Evolutionary conservation across 208 protist species (phyloP).

Genomic region (Leishmania mexicana): DNA sequence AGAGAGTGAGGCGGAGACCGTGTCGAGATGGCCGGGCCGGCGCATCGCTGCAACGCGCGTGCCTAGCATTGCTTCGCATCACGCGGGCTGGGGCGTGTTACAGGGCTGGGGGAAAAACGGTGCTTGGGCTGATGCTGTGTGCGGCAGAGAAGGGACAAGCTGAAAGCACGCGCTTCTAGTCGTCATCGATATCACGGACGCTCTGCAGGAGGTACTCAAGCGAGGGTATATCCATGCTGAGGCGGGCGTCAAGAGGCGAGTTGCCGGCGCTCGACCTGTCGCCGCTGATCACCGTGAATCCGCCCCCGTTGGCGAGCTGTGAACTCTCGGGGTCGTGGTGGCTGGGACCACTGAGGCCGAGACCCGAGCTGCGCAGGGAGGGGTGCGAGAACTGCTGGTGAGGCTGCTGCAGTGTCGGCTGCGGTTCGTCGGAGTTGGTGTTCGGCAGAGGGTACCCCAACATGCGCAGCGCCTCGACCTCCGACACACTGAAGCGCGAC

Average conservation of each 20-base stretch:
- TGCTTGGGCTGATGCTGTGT: neutral
- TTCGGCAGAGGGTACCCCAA: conserved; percentile 15
- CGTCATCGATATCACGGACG: conserved; percentile 61
- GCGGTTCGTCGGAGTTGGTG: neutral
- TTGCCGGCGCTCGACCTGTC: conserved; percentile 10
- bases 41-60: neutral
- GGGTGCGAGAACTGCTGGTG: neutral
- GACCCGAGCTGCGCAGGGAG: neutral
- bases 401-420: neutral
- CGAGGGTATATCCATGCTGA: conserved; percentile 34
- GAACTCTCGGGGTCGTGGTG: conserved; percentile 17
- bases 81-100: neutral
- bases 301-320: conserved; percentile 2
- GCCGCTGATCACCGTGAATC: conserved; percentile 25
- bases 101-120: no score
- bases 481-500: conserved; percentile 23
- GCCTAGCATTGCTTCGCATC: no score
- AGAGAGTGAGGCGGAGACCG: neutral
- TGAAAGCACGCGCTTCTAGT: conserved; percentile 12
- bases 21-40: no score
- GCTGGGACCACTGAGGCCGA: neutral
- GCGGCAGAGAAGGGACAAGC: neutral
- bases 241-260: conserved; percentile 16
- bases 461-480: conserved; percentile 35
- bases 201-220: conserved; percentile 69